Percentiles rank a stretch among this genome's conserved stretches.
Evolutionary conservation across 495 filamentous ascomycete genomes (phyloP).

Genomic region (Hyphodiscus hymeniophilus): DNA sequence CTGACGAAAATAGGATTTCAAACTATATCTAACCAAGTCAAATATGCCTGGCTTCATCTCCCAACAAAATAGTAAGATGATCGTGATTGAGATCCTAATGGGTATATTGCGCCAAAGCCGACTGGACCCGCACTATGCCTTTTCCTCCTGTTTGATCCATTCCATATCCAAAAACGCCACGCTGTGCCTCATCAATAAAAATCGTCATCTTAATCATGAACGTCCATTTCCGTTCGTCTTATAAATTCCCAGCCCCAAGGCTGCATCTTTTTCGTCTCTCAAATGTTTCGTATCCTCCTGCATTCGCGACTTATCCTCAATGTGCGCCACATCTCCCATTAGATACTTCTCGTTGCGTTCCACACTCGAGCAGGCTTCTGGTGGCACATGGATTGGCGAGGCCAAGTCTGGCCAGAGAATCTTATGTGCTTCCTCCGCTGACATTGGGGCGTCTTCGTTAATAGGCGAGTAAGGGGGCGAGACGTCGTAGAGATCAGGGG

Average conservation of each 20-base stretch:
- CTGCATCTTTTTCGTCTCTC: slow-evolving; percentile 17
- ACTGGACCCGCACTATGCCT: slow-evolving; percentile 3
- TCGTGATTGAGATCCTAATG: neutral
- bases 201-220: neutral
- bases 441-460: slow-evolving; percentile 5
- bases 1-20: slow-evolving; percentile 11
- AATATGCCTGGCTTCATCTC: neutral
- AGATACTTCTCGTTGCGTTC: slow-evolving; percentile 17
- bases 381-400: neutral
- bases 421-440: slow-evolving; percentile 15
- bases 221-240: neutral
- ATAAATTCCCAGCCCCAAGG: slow-evolving; percentile 11
- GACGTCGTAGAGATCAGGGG: slow-evolving; percentile 13
- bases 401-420: slow-evolving; percentile 14
- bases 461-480: slow-evolving; percentile 9
- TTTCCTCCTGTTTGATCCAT: neutral
- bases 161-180: neutral
- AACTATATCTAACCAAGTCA: slow-evolving; percentile 15
- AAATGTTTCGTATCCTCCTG: slow-evolving; percentile 18
- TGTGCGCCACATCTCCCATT: slow-evolving; percentile 6
- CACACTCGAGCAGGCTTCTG: too few species aligned
- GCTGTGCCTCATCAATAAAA: neutral
- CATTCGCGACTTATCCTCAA: slow-evolving; percentile 17
- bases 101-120: slow-evolving; percentile 11
- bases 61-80: neutral